Conservation (phyloP, 345 rosid genomes). For the Angophora floribunda region DNA sequence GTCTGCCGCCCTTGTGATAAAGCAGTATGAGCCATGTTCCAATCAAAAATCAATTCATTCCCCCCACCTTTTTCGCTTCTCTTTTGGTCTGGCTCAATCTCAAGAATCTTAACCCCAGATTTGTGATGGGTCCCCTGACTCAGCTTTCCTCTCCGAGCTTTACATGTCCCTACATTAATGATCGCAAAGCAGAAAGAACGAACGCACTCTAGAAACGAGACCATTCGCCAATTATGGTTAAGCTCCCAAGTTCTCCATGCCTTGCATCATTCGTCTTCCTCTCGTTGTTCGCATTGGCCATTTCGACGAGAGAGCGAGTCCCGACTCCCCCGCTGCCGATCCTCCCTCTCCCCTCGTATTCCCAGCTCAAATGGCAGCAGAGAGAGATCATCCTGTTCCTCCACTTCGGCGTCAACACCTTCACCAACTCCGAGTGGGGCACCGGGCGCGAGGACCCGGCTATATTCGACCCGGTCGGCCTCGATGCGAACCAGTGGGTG, state of each 20-base stretch:
- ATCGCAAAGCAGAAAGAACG: neutral
- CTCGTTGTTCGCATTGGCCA: neutral
- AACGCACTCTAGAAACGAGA: neutral
- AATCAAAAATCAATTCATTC: neutral
- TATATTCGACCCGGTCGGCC: conserved; percentile 37
- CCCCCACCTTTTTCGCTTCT: neutral
- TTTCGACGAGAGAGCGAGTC: conserved; percentile 9
- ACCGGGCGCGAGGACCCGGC: conserved; percentile 55
- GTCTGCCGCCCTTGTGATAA: neutral
- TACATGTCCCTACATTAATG: neutral
- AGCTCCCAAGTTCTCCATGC: neutral
- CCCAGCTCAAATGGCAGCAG: conserved; percentile 72
- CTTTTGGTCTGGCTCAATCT: neutral
- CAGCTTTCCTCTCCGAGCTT: neutral
- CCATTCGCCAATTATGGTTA: neutral
- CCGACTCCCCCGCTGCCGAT: conserved; percentile 60
- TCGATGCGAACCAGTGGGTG: conserved; percentile 51
- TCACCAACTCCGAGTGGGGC: conserved; percentile 71
- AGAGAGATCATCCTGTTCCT: conserved; percentile 69
- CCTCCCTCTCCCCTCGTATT: conserved; percentile 50
- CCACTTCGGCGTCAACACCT: conserved; percentile 77
- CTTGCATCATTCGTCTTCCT: neutral
- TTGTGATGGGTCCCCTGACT: neutral
- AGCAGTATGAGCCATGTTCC: neutral
- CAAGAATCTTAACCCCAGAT: neutral